These are phyloP conservation scores for Venustampulla echinocandica DNA, from an alignment of 495 filamentous ascomycete species.

Conservation along the genomic window DNA sequence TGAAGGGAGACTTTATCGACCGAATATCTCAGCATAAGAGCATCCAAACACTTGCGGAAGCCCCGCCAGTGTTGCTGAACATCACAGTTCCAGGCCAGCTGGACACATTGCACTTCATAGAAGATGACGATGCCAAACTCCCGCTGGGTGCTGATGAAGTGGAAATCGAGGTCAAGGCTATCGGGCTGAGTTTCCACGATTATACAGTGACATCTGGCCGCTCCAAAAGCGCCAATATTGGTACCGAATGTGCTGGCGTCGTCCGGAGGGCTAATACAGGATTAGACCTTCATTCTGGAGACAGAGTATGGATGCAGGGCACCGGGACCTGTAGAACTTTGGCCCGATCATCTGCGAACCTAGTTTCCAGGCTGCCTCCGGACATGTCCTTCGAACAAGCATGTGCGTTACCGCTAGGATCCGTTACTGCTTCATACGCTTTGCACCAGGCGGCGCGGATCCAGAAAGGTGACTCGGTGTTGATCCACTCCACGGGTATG, in stretches of 20 bases:
- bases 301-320: constrained; percentile 2
- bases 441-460: constrained; percentile 36
- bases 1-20: too few relatives aligned
- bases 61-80: neutral
- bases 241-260: constrained; percentile 31
- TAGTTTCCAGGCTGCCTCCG: constrained; percentile 31
- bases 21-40: too few relatives aligned
- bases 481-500: too few relatives aligned
- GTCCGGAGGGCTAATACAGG: constrained; percentile 38
- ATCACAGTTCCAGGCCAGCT: neutral
- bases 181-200: constrained; percentile 33
- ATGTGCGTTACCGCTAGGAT: constrained; percentile 39
- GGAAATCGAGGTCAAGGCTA: constrained; percentile 31
- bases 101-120: constrained; percentile 9
- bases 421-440: constrained; percentile 48
- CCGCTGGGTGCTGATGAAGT: constrained; percentile 24
- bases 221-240: neutral
- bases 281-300: neutral
- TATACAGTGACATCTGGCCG: constrained; percentile 27
- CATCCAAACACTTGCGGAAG: neutral
- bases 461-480: constrained; percentile 41
- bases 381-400: constrained; percentile 28
- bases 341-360: constrained; percentile 16
- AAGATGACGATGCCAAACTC: neutral
- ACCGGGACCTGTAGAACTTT: constrained; percentile 17